Base-by-base conservation (phyloP, 495 filamentous ascomycete genomes). In the Friedmanniomyces simplex region DNA sequence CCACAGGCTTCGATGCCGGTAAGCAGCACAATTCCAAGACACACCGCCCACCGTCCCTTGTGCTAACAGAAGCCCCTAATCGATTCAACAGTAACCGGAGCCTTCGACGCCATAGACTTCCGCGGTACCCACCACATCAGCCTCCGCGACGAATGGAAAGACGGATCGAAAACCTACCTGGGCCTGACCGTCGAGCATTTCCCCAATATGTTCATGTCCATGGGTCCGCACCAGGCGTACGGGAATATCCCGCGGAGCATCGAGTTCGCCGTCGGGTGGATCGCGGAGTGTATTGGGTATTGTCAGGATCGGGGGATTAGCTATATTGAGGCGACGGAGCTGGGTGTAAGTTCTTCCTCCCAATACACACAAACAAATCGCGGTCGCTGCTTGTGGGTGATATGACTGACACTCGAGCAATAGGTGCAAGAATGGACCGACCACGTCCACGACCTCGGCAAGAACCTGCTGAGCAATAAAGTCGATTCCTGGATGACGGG, bases 1-100 rank as follows among this genome's bases (percentile, higher is more conserved):
- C 63, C 5, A 65, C 63, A 16, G 63, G 63, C n/a, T 65, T 65
- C 43, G 59, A 65, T 36, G 56, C 56, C 13, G 58, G 39, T 43
- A 20, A 43, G 39, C 14, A 2, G 14, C 28, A 4, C 28, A 32
- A 32, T 32, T n/a, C n/a, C n/a, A n/a, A n/a, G n/a, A n/a, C n/a
- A n/a, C n/a, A n/a, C n/a, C n/a, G n/a, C n/a, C n/a, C n/a, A n/a
- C n/a, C n/a, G n/a, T n/a, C n/a, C n/a, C n/a, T n/a, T n/a, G n/a
- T n/a, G n/a, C n/a, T n/a, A n/a, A n/a, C n/a, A n/a, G n/a, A n/a
- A n/a, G n/a, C n/a, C n/a, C n/a, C 28, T 32, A 10, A 32, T 10
- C 28, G 10, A 3, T 3, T 16, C 39, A 20, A 5, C 4, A 43
- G 39, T 52, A 3, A 41, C 28, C 10, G 58, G 62, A 13, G 37